Conservation (phyloP, 352 stramenopile genomes). For the Globisporangium cylindrosporum region DNA sequence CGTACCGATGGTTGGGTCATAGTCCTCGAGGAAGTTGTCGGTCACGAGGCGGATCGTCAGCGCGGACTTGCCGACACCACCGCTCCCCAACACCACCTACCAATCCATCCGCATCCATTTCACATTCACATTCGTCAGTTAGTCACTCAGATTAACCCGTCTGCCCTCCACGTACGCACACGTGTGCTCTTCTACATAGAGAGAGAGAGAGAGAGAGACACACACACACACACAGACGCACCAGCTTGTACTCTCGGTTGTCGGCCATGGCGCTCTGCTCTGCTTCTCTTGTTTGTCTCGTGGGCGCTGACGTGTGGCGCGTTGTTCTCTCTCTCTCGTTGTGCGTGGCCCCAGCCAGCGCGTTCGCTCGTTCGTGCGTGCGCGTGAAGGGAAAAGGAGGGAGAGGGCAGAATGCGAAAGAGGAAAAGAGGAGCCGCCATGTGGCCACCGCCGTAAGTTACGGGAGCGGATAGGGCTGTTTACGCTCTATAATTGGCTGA, state of each 20-base stretch:
- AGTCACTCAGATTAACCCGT: not conserved
- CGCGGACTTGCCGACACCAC: conserved; percentile 90
- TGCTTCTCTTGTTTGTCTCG: not conserved
- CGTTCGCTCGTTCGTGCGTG: conserved; percentile 3
- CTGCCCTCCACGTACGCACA: not conserved
- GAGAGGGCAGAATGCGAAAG: not conserved
- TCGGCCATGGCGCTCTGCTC: conserved; percentile 36
- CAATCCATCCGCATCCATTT: too few relatives aligned
- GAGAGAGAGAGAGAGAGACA: too few relatives aligned
- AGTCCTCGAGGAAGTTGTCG: conserved; percentile 92
- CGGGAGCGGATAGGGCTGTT: not conserved
- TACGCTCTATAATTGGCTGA: not conserved
- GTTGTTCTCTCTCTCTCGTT: not conserved
- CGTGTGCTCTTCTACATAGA: too few relatives aligned
- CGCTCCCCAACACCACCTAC: conserved; percentile 86
- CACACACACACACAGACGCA: conserved; percentile 22
- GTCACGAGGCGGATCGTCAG: conserved; percentile 92
- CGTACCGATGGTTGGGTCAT: conserved; percentile 89
- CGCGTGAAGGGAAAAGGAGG: not conserved
- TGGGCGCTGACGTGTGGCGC: not conserved
- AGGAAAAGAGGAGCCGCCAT: not conserved
- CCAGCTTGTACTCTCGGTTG: conserved; percentile 85
- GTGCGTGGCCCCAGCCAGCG: not conserved
- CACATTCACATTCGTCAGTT: not conserved
- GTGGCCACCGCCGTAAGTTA: not conserved